phyloP scores from a whole-genome alignment of 2,329 filamentous ascomycete genomes.

The Tolypocladium amazonense region DNA sequence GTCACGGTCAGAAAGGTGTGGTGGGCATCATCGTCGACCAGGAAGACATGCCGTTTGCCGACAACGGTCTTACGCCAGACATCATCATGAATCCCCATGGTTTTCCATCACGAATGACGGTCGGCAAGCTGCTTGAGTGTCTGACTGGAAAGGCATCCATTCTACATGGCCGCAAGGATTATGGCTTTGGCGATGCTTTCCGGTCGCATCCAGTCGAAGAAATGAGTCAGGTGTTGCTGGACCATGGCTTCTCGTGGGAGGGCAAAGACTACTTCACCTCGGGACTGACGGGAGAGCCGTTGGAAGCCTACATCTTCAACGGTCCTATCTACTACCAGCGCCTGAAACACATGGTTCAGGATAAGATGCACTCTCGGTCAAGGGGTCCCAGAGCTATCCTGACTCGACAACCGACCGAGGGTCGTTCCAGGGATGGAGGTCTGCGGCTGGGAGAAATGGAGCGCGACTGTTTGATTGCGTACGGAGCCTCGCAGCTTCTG shows the following conservation, averaged over 20 bases:
- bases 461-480: slow-evolving; percentile 93
- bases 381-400: slow-evolving; percentile 84
- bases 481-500: slow-evolving; percentile 85
- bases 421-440: slow-evolving; percentile 84
- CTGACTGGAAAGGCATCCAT: slow-evolving; percentile 91
- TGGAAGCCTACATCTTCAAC: slow-evolving; percentile 96
- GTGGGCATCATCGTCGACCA: slow-evolving; percentile 95
- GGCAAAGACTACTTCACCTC: slow-evolving; percentile 96
- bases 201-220: slow-evolving; percentile 75
- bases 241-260: slow-evolving; percentile 88
- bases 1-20: slow-evolving; percentile 96
- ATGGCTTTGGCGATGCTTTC: slow-evolving; percentile 75
- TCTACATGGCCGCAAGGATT: slow-evolving; percentile 73
- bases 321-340: slow-evolving; percentile 99
- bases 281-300: slow-evolving; percentile 85
- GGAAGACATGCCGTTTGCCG: slow-evolving; percentile 93
- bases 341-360: slow-evolving; percentile 99
- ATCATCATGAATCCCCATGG: slow-evolving; percentile 99
- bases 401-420: slow-evolving; percentile 92
- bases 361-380: slow-evolving; percentile 97
- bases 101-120: slow-evolving; percentile 99
- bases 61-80: slow-evolving; percentile 83
- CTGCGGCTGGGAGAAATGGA: slow-evolving; percentile 97
- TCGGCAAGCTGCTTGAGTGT: slow-evolving; percentile 94
- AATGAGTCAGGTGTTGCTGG: slow-evolving; percentile 76